Percentiles rank a stretch among this genome's conserved stretches.
phyloP scores from a whole-genome alignment of 139 green algal species.

The Micromonas commoda region DNA sequence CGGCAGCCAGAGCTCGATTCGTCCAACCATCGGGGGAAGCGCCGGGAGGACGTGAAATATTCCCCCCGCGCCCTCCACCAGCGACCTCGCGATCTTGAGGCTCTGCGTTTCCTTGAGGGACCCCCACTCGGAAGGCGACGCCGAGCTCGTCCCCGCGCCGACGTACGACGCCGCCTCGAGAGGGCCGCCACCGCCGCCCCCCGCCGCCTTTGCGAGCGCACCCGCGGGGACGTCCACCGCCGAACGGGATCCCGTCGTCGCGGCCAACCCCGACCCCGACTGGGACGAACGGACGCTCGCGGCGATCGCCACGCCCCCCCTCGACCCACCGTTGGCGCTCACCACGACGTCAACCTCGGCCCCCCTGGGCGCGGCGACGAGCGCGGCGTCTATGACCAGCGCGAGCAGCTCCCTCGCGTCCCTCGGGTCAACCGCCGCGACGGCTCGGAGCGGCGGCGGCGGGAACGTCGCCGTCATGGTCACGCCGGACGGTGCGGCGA shows the following conservation, averaged over 20 bases:
- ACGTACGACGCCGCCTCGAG: too few relatives aligned
- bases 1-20: neutral
- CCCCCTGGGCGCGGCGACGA: neutral
- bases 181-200: too few relatives aligned
- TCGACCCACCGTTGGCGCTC: neutral
- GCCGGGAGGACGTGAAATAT: neutral
- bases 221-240: too few relatives aligned
- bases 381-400: constrained; percentile 2
- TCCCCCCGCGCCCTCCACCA: neutral
- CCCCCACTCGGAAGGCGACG: too few relatives aligned
- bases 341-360: neutral
- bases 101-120: neutral
- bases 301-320: neutral
- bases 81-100: neutral
- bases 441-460: neutral
- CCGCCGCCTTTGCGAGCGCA: too few relatives aligned
- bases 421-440: neutral
- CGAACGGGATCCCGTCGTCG: too few relatives aligned
- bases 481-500: neutral
- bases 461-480: constrained; percentile 4
- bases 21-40: neutral
- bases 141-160: too few relatives aligned
- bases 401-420: neutral
- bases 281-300: too few relatives aligned
- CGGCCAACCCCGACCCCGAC: too few relatives aligned